Evolutionary conservation across 257 asterid species (phyloP), one percentile per base, ranked within the genome.

Genomic region (Solanum lycopersicoides): DNA sequence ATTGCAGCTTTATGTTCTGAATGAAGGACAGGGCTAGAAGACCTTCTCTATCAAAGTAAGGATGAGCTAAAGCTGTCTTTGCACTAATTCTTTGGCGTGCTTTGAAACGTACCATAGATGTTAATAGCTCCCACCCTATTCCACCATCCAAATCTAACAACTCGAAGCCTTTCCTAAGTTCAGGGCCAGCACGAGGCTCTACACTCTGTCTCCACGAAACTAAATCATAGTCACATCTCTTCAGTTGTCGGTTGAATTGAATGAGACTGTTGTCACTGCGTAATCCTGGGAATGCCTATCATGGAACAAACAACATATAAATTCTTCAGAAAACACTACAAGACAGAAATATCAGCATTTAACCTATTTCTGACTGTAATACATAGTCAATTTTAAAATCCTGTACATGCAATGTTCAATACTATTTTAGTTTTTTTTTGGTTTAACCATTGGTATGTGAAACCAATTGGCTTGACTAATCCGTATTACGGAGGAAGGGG

Each of bases 21-120:
- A 94, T 96, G 92, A 97, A 89, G 50, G 99, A 96, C 76, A 94
- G 77, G 56, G 95, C 99, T 88, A 96, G 87, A 11, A 92, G 95
- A 82, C 98, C 98, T 92, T 97, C 99, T 89, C 92, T 92, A 89
- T 91, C 98, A 85, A 97, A 97, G 91, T 94, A 97, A 41, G 99
- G 99, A 93, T 97, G 95, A 88, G 98, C 99, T 15, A 96, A 89
- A 85, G 99, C 99, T 85, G 93, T 91, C 87, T 96, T 97, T 6
- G 99, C 99, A 2, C 99, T 95, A 56, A 87, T 88, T 87, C 99
- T 91, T 89, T 93, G 96, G 30, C 99, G 96, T 20, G 99, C 99
- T 88, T 93, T 95, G 80, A 93, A 96, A 6, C 99, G 97, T 63
- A 96, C 96, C 98, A 96, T 95, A 84, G 99, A 96, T 71, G 93